phyloP scores from a whole-genome alignment of 495 filamentous ascomycete genomes.

The Corynascus novoguineensis region DNA sequence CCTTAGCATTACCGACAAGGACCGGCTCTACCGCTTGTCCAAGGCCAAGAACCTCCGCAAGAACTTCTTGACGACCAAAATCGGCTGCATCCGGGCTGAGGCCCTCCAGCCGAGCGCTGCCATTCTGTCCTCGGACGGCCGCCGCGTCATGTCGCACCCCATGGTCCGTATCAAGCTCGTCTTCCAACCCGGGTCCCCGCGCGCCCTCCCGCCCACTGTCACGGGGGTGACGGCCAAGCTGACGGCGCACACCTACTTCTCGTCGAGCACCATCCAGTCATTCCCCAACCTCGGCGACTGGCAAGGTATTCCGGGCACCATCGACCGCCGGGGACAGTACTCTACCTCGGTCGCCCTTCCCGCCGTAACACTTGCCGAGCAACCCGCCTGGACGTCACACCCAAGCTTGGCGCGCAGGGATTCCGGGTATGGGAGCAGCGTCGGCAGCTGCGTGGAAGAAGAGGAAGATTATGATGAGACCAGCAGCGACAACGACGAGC shows the following conservation, averaged over 20 bases:
- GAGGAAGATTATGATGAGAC: background rate
- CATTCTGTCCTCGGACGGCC: conserved; percentile 48
- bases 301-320: conserved; percentile 39
- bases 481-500: background rate
- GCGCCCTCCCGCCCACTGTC: conserved; percentile 60
- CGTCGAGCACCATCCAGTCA: conserved; percentile 37
- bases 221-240: conserved; percentile 64
- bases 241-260: conserved; percentile 68
- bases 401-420: conserved; percentile 47
- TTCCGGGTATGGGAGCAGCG: conserved; percentile 47
- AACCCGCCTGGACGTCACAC: conserved; percentile 62
- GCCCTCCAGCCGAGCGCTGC: conserved; percentile 68
- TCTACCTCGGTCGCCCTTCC: conserved; percentile 57
- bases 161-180: conserved; percentile 63
- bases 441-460: no score
- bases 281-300: conserved; percentile 57
- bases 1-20: conserved; percentile 53
- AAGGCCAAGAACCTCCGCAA: conserved; percentile 74
- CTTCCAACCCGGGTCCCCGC: conserved; percentile 61
- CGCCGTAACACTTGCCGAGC: conserved; percentile 56
- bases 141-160: conserved; percentile 42
- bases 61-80: conserved; percentile 69
- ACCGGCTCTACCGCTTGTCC: conserved; percentile 60
- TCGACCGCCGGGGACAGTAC: conserved; percentile 58
- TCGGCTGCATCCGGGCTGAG: conserved; percentile 67